Base-by-base conservation (phyloP, 2,329 filamentous ascomycete species). In the Akanthomyces lecanii region DNA sequence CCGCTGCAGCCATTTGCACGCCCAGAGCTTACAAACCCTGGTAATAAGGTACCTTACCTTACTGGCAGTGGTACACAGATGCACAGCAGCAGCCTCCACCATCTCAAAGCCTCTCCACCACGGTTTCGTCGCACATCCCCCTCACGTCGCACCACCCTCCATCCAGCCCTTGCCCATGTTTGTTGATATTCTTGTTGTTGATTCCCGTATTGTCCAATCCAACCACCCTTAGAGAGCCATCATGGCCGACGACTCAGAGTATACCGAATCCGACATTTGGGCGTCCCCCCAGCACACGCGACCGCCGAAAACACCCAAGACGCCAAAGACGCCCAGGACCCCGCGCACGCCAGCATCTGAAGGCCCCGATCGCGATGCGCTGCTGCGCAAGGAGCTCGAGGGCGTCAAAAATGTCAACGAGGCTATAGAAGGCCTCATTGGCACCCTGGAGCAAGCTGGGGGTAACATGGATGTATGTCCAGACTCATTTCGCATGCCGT, bases 321-420 rank as follows among this genome's bases (percentile, higher is more conserved):
- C 78, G 0, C 79, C 82, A 11, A 81, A 75, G 68, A 85, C 79
- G 23, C 80, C 75, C 67, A 77, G 75, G 70, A 84, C 74, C 4
- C 78, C 80, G 21, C 81, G 75, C 68, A 84, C 77, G 33, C 79
- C 73, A 68, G 74, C 59, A 53, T 70, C 75, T 42, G 76, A 78
- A 56, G 86, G 86, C 69, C 63, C 73, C 36, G 88, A 89, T 66
- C 88, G 90, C 52, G 91, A 97, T 66, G 86, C 86, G 2, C 84
- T 86, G 16, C 79, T 99, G 68, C 88, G 85, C 18, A 87, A 84
- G 62, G 95, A 99, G 76, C 79, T 98, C 33, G 88, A 92, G 66
- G 90, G 88, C 54, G 88, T 99, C 38, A 87, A 89, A 64, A 89
- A 89, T 68, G 90, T 98, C 72, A 99, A 99, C 76, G 84, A 88